A percentile compares a stretch with the other conserved stretches of the same genome.
phyloP scores from a whole-genome alignment of 2,329 filamentous ascomycete genomes.

The Xylaria sp. region DNA sequence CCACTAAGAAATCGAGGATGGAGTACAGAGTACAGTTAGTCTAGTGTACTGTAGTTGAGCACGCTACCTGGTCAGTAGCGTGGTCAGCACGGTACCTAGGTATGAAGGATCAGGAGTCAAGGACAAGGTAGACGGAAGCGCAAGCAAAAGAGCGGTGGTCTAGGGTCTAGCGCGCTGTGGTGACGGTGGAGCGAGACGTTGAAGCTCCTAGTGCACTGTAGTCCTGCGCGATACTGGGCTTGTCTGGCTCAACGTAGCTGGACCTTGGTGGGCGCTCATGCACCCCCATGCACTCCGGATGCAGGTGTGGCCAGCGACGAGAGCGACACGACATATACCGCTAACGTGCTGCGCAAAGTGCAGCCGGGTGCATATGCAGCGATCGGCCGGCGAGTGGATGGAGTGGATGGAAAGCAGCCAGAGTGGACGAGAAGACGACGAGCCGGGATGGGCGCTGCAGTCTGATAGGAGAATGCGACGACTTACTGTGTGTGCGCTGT shows the following conservation, averaged over 20 bases:
- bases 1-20: not conserved
- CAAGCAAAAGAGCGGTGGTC: conserved; percentile 35
- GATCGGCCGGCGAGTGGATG: conserved; percentile 47
- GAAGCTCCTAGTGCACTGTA: conserved; percentile 9
- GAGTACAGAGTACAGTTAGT: not conserved
- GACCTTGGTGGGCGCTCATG: conserved; percentile 42
- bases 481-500: conserved; percentile 37
- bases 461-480: conserved; percentile 42
- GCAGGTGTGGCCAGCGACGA: conserved; percentile 49
- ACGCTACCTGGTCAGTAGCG: conserved; percentile 5
- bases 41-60: conserved; percentile 7
- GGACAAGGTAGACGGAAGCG: conserved; percentile 40
- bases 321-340: conserved; percentile 49
- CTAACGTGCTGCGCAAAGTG: conserved; percentile 20
- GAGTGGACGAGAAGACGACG: conserved; percentile 28
- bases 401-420: not conserved
- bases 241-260: conserved; percentile 38
- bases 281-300: conserved; percentile 47
- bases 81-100: not conserved
- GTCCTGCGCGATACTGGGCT: not conserved
- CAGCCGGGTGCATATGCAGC: conserved; percentile 50
- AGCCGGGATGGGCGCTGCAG: conserved; percentile 40
- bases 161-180: conserved; percentile 23
- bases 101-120: conserved; percentile 25
- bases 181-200: conserved; percentile 36